These are phyloP conservation scores for Arthrobotrys megalospora DNA, from an alignment of 2,329 filamentous ascomycete genomes.

Conservation along the genomic window DNA sequence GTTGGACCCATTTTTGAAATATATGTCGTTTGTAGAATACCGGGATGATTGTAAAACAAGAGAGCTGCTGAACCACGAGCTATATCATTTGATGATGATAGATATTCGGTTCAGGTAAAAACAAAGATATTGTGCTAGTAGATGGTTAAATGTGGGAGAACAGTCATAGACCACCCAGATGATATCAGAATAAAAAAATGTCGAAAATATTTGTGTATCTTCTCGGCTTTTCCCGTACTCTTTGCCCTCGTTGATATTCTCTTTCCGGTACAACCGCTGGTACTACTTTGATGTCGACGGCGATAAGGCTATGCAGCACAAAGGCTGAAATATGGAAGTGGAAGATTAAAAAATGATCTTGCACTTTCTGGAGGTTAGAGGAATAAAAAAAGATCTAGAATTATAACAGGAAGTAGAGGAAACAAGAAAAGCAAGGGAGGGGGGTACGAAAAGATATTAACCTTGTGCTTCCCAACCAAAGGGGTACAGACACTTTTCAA, in stretches of 20 bases:
- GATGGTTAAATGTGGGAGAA: constrained; percentile 13
- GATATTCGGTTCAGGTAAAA: not conserved
- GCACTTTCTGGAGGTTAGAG: constrained; percentile 52
- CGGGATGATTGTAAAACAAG: constrained; percentile 34
- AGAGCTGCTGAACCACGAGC: constrained; percentile 38
- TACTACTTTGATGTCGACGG: constrained; percentile 59
- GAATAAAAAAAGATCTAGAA: constrained; percentile 50
- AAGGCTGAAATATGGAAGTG: constrained; percentile 31
- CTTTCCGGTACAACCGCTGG: constrained; percentile 49
- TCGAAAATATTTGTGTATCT: constrained; percentile 19
- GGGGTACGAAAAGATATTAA: constrained; percentile 52
- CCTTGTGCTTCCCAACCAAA: constrained; percentile 60
- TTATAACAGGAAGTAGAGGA: constrained; percentile 25
- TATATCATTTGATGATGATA: constrained; percentile 51
- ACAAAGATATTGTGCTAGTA: not conserved
- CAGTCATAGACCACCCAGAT: constrained; percentile 31
- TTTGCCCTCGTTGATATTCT: constrained; percentile 19
- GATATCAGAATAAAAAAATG: constrained; percentile 11
- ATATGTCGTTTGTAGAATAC: constrained; percentile 25
- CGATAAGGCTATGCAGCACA: constrained; percentile 53
- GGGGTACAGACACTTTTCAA: constrained; percentile 45
- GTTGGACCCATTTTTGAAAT: constrained; percentile 37
- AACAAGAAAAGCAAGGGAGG: constrained; percentile 39
- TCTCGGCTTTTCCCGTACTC: constrained; percentile 32
- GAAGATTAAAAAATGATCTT: constrained; percentile 29